Evolutionary conservation across 306 rosid species (phyloP).

Genomic region (Lupinus albus): DNA sequence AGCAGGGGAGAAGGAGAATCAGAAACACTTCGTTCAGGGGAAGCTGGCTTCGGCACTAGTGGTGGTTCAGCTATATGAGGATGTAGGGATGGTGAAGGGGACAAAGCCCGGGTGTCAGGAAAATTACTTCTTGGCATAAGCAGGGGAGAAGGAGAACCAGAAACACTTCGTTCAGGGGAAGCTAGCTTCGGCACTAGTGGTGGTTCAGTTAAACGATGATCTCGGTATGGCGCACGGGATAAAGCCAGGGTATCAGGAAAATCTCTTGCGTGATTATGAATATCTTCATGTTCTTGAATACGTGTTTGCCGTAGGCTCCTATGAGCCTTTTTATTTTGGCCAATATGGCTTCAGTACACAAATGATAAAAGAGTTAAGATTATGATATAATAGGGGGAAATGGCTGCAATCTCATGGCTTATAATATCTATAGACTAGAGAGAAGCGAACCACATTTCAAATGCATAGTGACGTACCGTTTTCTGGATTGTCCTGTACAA

Average conservation of each 20-base stretch:
- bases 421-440: neutral
- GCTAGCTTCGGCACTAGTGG: neutral
- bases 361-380: constrained; percentile 22
- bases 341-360: constrained; percentile 46
- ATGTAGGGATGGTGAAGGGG: neutral
- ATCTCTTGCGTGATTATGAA: neutral
- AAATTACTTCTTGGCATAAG: too few relatives aligned
- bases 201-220: constrained; percentile 35
- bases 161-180: constrained; percentile 8
- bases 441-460: constrained; percentile 30
- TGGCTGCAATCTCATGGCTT: constrained; percentile 22
- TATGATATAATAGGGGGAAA: too few relatives aligned
- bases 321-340: constrained; percentile 36
- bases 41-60: neutral
- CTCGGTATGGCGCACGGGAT: neutral
- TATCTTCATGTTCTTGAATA: neutral
- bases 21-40: constrained; percentile 20
- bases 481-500: constrained; percentile 48
- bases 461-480: constrained; percentile 55
- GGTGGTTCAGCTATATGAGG: constrained; percentile 38
- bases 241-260: neutral
- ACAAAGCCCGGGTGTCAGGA: neutral
- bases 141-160: constrained; percentile 45
- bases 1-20: constrained; percentile 40
- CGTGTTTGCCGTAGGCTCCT: constrained; percentile 38